Evolutionary conservation across 2,329 filamentous ascomycete species (phyloP).

Genomic region (Westerdykella sp.): DNA sequence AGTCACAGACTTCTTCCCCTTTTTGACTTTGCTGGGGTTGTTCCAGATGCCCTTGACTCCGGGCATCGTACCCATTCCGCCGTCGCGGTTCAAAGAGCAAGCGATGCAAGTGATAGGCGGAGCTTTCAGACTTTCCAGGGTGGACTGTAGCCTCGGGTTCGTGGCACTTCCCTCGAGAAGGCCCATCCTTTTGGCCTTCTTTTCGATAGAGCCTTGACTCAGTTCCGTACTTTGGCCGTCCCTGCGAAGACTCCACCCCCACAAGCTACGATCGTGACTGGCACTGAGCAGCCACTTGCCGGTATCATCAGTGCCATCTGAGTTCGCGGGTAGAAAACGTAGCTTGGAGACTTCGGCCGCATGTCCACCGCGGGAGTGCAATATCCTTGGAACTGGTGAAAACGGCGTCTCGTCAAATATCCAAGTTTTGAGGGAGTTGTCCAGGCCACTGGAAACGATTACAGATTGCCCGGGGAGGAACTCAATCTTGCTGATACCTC

Average conservation of each 20-base stretch:
- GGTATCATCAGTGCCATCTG: slow-evolving; percentile 78
- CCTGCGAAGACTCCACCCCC: slow-evolving; percentile 91
- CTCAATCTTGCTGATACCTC: slow-evolving; percentile 79
- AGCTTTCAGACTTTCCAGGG: slow-evolving; percentile 71
- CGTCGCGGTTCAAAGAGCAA: slow-evolving; percentile 87
- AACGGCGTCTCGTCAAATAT: slow-evolving; percentile 93
- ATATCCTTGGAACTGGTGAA: slow-evolving; percentile 73
- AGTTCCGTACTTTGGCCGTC: slow-evolving; percentile 92
- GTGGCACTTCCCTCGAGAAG: slow-evolving; percentile 55
- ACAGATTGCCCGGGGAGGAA: slow-evolving; percentile 87
- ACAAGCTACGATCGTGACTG: slow-evolving; percentile 82
- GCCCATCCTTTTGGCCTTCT: slow-evolving; percentile 84
- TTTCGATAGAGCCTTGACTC: slow-evolving; percentile 81
- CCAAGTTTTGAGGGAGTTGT: slow-evolving; percentile 94
- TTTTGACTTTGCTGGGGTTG: slow-evolving; percentile 56
- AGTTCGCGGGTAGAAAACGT: slow-evolving; percentile 78
- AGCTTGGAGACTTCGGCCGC: slow-evolving; percentile 78
- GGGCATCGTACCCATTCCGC: slow-evolving; percentile 79
- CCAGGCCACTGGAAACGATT: slow-evolving; percentile 80
- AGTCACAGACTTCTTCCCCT: slow-evolving; percentile 54
- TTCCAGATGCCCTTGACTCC: slow-evolving; percentile 79
- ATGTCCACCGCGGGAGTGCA: slow-evolving; percentile 84
- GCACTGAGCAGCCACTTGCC: slow-evolving; percentile 94
- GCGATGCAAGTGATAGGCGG: slow-evolving; percentile 89
- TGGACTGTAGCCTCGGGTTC: slow-evolving; percentile 55